Evolutionary conservation across 129 eudicot genomes (phyloP).

Genomic region (Pseudognaphalium luteoalbum): DNA sequence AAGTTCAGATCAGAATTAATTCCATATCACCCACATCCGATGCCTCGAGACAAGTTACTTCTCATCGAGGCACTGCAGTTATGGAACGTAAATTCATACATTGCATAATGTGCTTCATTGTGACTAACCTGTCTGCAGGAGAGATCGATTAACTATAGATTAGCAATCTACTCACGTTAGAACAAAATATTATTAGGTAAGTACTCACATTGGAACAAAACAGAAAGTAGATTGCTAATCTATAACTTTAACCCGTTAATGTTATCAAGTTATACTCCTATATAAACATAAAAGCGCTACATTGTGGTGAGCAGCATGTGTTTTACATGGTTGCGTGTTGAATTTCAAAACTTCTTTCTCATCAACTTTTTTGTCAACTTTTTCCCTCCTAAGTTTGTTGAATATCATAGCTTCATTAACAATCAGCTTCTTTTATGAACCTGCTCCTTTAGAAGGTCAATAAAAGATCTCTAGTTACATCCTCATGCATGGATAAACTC

Average conservation of each 20-base stretch:
- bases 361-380: background rate
- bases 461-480: background rate
- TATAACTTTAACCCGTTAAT: too few relatives aligned
- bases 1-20: background rate
- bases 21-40: background rate
- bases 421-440: constrained; percentile 1
- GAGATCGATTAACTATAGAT: too few relatives aligned
- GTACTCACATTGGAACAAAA: too few relatives aligned
- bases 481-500: constrained; percentile 8
- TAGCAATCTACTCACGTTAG: too few relatives aligned
- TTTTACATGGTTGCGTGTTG: background rate
- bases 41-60: background rate
- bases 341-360: background rate
- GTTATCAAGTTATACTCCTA: background rate
- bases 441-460: background rate
- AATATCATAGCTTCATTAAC: constrained; percentile 4
- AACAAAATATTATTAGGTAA: too few relatives aligned
- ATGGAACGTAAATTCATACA: background rate
- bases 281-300: background rate
- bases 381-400: background rate
- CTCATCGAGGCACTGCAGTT: background rate
- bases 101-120: background rate
- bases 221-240: too few relatives aligned
- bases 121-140: too few relatives aligned
- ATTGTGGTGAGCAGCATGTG: background rate